Conservation (phyloP, 2,329 filamentous ascomycete species). For the Pyrenophora graminea region DNA sequence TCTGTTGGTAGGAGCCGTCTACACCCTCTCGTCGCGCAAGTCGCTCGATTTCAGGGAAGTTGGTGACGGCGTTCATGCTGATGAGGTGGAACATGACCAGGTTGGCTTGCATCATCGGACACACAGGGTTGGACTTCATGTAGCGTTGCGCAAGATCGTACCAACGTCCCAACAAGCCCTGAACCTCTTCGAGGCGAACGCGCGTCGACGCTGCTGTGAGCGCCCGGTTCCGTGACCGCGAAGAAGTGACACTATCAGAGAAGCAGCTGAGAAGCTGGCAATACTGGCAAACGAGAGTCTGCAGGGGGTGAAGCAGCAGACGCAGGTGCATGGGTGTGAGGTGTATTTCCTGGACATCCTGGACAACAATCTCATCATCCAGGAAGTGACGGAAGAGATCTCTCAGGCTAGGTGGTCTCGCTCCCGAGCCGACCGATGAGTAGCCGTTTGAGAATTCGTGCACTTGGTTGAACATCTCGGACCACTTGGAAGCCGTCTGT, state of each 20-base stretch:
- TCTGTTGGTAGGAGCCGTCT: conserved; percentile 60
- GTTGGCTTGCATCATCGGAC: conserved; percentile 66
- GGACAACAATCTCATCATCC: conserved; percentile 62
- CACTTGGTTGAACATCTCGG: conserved; percentile 61
- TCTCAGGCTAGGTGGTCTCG: conserved; percentile 62
- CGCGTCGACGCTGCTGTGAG: conserved; percentile 65
- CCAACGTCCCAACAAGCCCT: conserved; percentile 67
- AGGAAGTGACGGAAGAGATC: conserved; percentile 71
- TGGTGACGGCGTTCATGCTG: conserved; percentile 69
- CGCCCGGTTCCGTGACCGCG: conserved; percentile 53
- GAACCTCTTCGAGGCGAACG: conserved; percentile 66
- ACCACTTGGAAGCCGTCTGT: conserved; percentile 63
- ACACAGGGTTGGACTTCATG: conserved; percentile 60
- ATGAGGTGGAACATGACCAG: conserved; percentile 73
- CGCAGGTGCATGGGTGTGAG: conserved; percentile 64
- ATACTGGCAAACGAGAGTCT: conserved; percentile 67
- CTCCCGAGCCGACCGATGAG: conserved; percentile 58
- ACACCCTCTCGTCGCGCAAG: conserved; percentile 65
- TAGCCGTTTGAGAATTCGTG: conserved; percentile 60
- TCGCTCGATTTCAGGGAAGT: conserved; percentile 69
- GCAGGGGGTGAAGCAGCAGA: conserved; percentile 70
- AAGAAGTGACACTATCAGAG: conserved; percentile 56
- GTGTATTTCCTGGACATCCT: conserved; percentile 52
- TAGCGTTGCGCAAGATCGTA: conserved; percentile 65
- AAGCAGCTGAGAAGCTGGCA: conserved; percentile 69